These are phyloP conservation scores for Hypomyces rosellus DNA, from an alignment of 2,329 filamentous ascomycete genomes.

Conservation along the genomic window DNA sequence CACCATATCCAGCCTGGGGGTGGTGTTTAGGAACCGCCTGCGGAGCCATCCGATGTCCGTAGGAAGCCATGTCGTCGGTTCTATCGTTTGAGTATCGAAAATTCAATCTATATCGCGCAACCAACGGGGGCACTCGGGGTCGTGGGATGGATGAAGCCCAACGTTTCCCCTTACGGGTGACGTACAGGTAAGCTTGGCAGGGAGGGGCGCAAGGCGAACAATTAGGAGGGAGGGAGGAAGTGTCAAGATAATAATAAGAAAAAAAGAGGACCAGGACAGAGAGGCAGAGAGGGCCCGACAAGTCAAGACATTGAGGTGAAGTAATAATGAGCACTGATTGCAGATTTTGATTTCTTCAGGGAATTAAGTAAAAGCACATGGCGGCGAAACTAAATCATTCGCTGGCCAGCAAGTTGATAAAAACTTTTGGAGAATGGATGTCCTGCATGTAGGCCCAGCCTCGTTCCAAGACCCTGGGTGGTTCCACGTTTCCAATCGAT, in stretches of 20 bases:
- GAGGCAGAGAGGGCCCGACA: background rate
- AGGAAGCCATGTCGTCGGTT: constrained; percentile 28
- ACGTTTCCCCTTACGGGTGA: constrained; percentile 6
- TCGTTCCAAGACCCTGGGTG: constrained; percentile 3
- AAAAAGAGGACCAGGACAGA: constrained; percentile 4
- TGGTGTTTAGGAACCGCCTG: constrained; percentile 27
- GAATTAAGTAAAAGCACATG: background rate
- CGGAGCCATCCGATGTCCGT: constrained; percentile 28
- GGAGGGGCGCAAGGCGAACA: constrained; percentile 5
- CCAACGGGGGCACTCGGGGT: background rate
- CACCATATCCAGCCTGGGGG: constrained; percentile 38
- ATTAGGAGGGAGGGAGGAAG: background rate
- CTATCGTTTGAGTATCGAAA: background rate
- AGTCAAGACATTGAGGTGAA: constrained; percentile 8
- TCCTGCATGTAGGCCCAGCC: constrained; percentile 5
- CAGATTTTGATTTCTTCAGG: background rate
- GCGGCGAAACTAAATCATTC: background rate
- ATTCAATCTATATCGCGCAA: background rate
- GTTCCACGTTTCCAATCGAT: constrained; percentile 3
- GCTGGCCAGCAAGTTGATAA: constrained; percentile 1
- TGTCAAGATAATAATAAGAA: background rate
- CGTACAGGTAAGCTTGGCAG: constrained; percentile 8
- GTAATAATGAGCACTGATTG: background rate
- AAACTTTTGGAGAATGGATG: background rate
- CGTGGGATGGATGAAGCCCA: constrained; percentile 5